Conservation (phyloP, 2,329 filamentous ascomycete species). For the Colletotrichum shisoi region DNA sequence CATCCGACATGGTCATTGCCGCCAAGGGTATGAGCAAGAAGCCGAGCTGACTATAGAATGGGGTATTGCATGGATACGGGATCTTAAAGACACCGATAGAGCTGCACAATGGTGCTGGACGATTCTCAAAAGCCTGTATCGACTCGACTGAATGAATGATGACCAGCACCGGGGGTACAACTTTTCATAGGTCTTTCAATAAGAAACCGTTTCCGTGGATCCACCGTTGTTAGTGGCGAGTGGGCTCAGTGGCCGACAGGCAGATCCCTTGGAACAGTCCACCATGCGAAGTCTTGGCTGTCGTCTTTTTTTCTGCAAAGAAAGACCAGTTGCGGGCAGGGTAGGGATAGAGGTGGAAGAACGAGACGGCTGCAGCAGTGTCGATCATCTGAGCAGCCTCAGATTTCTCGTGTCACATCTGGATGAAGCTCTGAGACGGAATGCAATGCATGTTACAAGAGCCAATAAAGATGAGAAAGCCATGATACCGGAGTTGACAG, state of each 20-base stretch:
- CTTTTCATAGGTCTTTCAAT: too few species aligned
- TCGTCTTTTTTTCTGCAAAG: too few species aligned
- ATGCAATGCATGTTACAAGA: too few species aligned
- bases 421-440: too few species aligned
- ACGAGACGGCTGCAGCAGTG: neutral
- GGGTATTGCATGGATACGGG: conserved; percentile 67
- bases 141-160: conserved; percentile 44
- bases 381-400: neutral
- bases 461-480: neutral
- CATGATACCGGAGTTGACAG: neutral
- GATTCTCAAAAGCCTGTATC: conserved; percentile 58
- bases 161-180: neutral
- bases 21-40: conserved; percentile 59
- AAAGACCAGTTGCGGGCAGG: too few species aligned
- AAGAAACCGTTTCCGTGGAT: neutral
- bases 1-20: conserved; percentile 60
- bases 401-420: neutral
- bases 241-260: too few species aligned
- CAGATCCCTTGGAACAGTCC: too few species aligned
- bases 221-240: too few species aligned
- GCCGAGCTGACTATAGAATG: conserved; percentile 58
- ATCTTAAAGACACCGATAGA: conserved; percentile 62
- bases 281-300: too few species aligned
- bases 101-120: conserved; percentile 66
- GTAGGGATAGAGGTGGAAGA: too few species aligned